Base-by-base conservation (phyloP, 2,329 filamentous ascomycete species). In the Trichophyton equinum region DNA sequence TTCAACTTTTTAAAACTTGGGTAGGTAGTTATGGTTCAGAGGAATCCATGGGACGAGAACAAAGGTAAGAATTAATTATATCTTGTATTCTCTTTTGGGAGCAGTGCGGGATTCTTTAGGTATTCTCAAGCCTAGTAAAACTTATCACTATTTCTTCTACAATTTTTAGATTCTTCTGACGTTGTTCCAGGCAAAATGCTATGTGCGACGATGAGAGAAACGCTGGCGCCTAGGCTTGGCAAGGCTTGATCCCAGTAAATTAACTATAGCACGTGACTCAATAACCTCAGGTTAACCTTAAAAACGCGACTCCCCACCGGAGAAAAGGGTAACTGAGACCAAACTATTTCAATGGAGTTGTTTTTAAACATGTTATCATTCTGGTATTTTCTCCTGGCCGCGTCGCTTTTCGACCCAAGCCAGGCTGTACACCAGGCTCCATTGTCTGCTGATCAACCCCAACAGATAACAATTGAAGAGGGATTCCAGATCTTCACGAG, bases 401-500 rank as follows among this genome's bases (percentile, higher is more conserved):
- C 46, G 15, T 6, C n/a, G 8, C 4, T 55, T 3, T 18, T 55
- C n/a, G 25, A 27, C 15, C 18, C 20, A 7, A 36, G 25, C 20
- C 51, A 55, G n/a, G 51, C 51, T 13, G 7, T 27, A 36, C 8
- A 15, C 13, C 51, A 55, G n/a, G 13, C 6, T 36, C 27, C 51
- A 7, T 20, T 55, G 51, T 15, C 30, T 1, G 20, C 15, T 25
- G 46, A 27, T 15, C 11, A 25, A 2, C 3, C 46, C 13, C 11
- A 55, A 11, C 9, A 36, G 4, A 15, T 27, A 15, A 30, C 13
- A 27, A 15, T 13, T 6, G 15, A 36, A 36, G 51, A 33, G 15
- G 51, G 51, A 9, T 55, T 55, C 51, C 25, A 55, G 9, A 40
- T 58, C 7, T 58, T 62, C 20, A 47, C 5, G 11, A 64, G 59